Evolutionary conservation across 2,329 filamentous ascomycete species (phyloP).

Genomic region (Colletotrichum lentis): DNA sequence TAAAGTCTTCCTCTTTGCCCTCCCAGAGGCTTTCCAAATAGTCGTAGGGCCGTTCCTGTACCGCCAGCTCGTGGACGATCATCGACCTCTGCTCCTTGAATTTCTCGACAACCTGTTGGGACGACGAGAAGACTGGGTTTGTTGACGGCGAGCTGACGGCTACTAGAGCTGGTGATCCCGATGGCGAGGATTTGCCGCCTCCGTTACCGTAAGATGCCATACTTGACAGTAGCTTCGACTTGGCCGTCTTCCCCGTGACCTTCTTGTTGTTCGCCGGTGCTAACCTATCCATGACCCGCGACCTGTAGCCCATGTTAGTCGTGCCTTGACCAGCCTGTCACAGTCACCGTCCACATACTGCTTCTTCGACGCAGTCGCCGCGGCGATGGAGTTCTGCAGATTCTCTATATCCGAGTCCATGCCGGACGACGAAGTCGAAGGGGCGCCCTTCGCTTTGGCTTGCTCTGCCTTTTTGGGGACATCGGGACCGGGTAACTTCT

Average conservation of each 20-base stretch:
- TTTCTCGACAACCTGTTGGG: constrained; percentile 61
- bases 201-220: constrained; percentile 47
- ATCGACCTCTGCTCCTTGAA: constrained; percentile 62
- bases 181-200: constrained; percentile 54
- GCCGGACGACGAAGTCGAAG: constrained; percentile 50
- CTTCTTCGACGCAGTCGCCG: constrained; percentile 54
- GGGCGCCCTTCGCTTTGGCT: constrained; percentile 44
- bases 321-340: constrained; percentile 29
- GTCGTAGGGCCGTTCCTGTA: constrained; percentile 59
- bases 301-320: constrained; percentile 47
- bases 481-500: constrained; percentile 43
- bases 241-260: constrained; percentile 49
- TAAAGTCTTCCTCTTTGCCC: constrained; percentile 63
- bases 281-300: constrained; percentile 46
- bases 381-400: constrained; percentile 56
- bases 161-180: constrained; percentile 63
- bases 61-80: constrained; percentile 69
- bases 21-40: constrained; percentile 61
- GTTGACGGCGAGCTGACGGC: constrained; percentile 63
- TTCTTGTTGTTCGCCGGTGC: constrained; percentile 47
- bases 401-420: constrained; percentile 60
- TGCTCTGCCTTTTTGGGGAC: constrained; percentile 46
- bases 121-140: constrained; percentile 58
- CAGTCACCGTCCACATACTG: constrained; percentile 44
- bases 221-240: constrained; percentile 54